A percentile compares a stretch with the other conserved stretches of the same genome.
These are phyloP conservation scores for Yarrowia sp. DNA, from an alignment of 805 yeast genomes.

Conservation along the genomic window DNA sequence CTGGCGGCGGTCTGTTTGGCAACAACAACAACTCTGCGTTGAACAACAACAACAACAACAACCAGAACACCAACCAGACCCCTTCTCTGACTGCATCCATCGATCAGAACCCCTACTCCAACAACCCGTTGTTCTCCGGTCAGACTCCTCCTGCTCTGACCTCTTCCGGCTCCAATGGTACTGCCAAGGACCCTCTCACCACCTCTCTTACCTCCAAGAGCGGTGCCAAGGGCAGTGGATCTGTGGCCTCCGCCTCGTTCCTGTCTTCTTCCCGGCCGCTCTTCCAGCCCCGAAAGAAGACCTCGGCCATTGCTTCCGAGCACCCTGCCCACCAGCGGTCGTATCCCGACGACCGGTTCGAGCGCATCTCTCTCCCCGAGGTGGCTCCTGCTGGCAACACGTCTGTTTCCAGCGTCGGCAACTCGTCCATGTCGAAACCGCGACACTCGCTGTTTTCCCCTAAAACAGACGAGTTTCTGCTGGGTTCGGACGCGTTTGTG, in stretches of 20 bases:
- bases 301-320: constrained; percentile 18
- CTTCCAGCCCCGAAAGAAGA: constrained; percentile 37
- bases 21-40: constrained; percentile 28
- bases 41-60: constrained; percentile 29
- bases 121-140: constrained; percentile 60
- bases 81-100: constrained; percentile 41
- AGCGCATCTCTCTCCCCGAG: constrained; percentile 12
- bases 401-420: neutral
- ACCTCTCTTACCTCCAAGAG: constrained; percentile 46
- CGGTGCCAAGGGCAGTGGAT: constrained; percentile 50
- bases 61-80: constrained; percentile 36
- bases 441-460: constrained; percentile 42
- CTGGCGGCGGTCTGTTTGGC: constrained; percentile 32
- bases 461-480: constrained; percentile 63
- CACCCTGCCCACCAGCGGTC: constrained; percentile 8
- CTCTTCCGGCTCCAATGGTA: constrained; percentile 38
- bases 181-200: constrained; percentile 46
- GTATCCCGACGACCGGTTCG: constrained; percentile 20
- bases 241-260: constrained; percentile 59
- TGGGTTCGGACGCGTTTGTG: constrained; percentile 68
- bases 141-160: constrained; percentile 36
- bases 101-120: constrained; percentile 72
- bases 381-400: constrained; percentile 11
- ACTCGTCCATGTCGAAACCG: neutral
- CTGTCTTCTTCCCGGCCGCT: constrained; percentile 60